Base-by-base conservation (phyloP, 1,139 yeast species). In the Yamadazyma dendronema region DNA sequence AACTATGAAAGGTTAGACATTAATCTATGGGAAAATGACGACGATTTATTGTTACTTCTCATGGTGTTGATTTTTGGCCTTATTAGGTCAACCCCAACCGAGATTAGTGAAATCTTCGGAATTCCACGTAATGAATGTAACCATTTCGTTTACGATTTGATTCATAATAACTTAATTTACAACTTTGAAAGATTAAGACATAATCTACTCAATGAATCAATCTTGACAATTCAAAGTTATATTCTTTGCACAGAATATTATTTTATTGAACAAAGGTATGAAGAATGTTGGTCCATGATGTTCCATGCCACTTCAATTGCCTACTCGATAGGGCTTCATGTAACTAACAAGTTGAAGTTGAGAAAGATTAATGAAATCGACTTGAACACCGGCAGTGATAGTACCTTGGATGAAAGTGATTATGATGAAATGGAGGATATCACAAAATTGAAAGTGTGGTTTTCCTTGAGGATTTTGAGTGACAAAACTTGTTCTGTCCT, bases 261-360 rank as follows among this genome's bases (percentile, higher is more conserved):
- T 37, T 73, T 73, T 41, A 61, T 65, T 36, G 72, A 71, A 42
- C 76, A 72, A 42, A 63, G 67, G 35, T 72, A 72, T 44, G 81
- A 76, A 47, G 73, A 72, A 43, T 56, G 72, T 39, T 69, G 74
- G 75, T 60, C 72, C 3, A 67, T 67, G 73, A 56, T 68, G 62
- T 69, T 69, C 38, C 74, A 69, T 46, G 65, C 74, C 13, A 67
- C 78, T 44, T 60, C 73, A 4, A 67, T 72, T 17, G 74, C 79
- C 0, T 75, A 71, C 50, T 65, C 79, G 1, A 63, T 75, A 39
- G 81, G 81, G 0, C 54, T 75, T 17, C 80, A 75, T 52, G 79
- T 75, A 0, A 62, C 67, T 51, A 63, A 66, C 8, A 59, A 56
- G 34, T 52, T 42, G 40, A 59, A 36, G 40, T 40, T 33, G 36